A percentile compares a stretch with the other conserved stretches of the same genome.
Conservation (phyloP, 2,329 filamentous ascomycete genomes). For the Fusarium irregulare region DNA sequence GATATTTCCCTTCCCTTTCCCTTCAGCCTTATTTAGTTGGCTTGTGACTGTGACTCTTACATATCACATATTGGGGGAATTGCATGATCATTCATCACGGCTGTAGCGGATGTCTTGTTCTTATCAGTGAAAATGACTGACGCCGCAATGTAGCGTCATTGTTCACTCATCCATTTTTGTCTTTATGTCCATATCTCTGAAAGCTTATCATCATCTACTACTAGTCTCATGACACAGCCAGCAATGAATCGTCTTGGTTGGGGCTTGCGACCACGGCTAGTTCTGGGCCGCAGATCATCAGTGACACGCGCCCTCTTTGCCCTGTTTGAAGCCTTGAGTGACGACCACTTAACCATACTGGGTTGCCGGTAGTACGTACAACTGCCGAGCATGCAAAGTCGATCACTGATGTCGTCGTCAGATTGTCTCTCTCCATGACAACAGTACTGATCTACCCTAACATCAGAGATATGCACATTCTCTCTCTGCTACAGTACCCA, state of each 20-base stretch:
- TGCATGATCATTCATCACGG: constrained; percentile 1
- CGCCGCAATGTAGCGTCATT: constrained; percentile 16
- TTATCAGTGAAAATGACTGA: neutral
- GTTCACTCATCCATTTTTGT: constrained; percentile 2
- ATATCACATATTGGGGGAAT: neutral
- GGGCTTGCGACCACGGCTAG: neutral
- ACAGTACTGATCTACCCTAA: neutral
- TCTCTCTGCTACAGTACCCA: constrained; percentile 1
- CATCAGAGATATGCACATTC: neutral
- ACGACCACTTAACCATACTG: neutral
- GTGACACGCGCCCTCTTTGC: constrained; percentile 6
- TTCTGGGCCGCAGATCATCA: constrained; percentile 17
- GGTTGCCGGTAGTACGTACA: constrained; percentile 4
- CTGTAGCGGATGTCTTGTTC: neutral
- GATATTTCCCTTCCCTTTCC: neutral
- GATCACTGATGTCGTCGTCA: constrained; percentile 16
- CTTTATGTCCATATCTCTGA: neutral
- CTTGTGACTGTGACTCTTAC: constrained; percentile 1
- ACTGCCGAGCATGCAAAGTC: constrained; percentile 26
- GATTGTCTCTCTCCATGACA: neutral
- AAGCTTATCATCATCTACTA: constrained; percentile 30
- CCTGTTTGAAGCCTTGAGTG: neutral
- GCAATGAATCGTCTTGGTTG: neutral
- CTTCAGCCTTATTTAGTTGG: neutral
- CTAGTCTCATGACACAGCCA: constrained; percentile 16